Evolutionary conservation across 306 rosid genomes (phyloP), one percentile per base, ranked within the genome.

Genomic region (Comarum palustre): DNA sequence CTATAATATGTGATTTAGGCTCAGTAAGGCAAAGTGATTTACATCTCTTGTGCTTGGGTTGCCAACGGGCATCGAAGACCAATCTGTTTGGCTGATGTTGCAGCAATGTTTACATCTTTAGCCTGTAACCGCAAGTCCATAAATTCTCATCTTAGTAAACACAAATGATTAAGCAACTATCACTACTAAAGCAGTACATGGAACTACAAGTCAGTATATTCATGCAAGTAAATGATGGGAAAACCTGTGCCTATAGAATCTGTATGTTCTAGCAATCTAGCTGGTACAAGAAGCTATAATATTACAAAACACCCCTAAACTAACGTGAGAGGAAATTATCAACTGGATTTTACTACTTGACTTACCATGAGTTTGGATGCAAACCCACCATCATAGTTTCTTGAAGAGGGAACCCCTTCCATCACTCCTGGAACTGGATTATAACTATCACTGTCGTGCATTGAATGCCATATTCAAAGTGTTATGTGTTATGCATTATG

Each of bases 381-480:
- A 58, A 94, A 94, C 51, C 98, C 98, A 77, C 97, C 96, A n/a
- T 71, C 78, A 80, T 93, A 93, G 82, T 91, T 85, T 71, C 87
- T 87, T 5, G 98, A 87, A 38, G 98, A 91, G 69, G 98, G 98
- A 73, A 90, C 94, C 38, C 87, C 96, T 72, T 89, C 89, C 97
- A 87, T 93, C 82, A 93, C 76, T 34, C 98, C 96, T 68, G 97
- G 98, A 78, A 91, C 98, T 6, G 98, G 98, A 85, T 93, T 93
- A 78, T 93, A 93, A 77, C 87, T 77, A 74, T 91, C 97, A 79
- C 98, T 93, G 88, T 67, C 78, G 84, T 74, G 61, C 57, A 50
- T 58, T 25, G 20, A 27, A 8, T 29, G 73, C 50, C 52, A 58
- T 48, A 31, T 75, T 47, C 58, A 45, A 7, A 46, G 73, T 27